Conservation (phyloP, 139 green algal species). For the Edaphochlamys debaryana region DNA sequence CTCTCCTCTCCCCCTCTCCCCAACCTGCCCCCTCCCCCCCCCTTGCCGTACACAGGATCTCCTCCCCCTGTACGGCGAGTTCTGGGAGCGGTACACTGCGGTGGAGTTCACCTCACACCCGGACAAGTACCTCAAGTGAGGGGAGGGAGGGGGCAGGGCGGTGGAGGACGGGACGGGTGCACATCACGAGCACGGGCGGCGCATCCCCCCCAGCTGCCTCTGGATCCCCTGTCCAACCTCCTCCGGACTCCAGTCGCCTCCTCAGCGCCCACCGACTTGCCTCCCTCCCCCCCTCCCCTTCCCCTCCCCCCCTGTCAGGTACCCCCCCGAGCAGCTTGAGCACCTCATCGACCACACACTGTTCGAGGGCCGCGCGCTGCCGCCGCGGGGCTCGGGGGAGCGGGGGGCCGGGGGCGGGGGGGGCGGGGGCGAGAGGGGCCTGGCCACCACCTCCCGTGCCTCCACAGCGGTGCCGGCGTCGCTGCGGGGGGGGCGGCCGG, state of each 20-base stretch:
- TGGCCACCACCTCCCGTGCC: background rate
- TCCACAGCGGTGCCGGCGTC: background rate
- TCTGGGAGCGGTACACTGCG: conserved; percentile 46
- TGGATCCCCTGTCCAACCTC: background rate
- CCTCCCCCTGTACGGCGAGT: conserved; percentile 28
- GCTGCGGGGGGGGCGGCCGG: background rate
- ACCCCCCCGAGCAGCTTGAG: conserved; percentile 26
- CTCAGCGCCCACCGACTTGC: background rate
- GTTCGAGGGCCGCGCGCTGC: conserved; percentile 23
- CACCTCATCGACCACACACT: conserved; percentile 17
- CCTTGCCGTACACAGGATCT: conserved; percentile 1
- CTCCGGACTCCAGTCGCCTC: background rate
- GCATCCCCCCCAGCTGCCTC: background rate
- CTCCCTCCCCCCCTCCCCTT: background rate
- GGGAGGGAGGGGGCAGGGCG: background rate
- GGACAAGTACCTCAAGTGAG: conserved; percentile 50
- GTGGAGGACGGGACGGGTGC: background rate
- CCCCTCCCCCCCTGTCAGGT: background rate
- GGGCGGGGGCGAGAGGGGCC: background rate
- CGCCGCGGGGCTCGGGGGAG: background rate
- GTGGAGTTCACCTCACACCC: conserved; percentile 50
- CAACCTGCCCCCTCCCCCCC: background rate
- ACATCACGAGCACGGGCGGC: background rate
- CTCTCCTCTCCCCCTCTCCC: background rate
- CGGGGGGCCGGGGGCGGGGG: background rate